Conservation (phyloP, 2,329 filamentous ascomycete genomes). For the Phialophora tarda region DNA sequence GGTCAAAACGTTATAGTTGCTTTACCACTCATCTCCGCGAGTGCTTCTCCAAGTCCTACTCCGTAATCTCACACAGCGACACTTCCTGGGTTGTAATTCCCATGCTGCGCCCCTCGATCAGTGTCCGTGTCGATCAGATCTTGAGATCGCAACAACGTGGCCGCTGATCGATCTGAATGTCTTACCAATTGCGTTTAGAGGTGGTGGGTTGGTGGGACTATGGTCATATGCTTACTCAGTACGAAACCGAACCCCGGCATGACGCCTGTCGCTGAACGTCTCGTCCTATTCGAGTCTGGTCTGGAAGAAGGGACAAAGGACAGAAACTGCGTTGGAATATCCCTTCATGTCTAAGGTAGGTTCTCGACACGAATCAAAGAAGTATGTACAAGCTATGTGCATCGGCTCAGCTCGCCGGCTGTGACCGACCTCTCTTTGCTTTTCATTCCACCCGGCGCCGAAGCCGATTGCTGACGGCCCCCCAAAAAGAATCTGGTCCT, state of each 20-base stretch:
- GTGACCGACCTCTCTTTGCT: background rate
- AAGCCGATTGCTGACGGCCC: background rate
- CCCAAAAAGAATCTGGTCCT: background rate
- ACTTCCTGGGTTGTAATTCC: background rate
- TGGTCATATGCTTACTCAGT: no score
- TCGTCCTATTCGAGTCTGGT: background rate
- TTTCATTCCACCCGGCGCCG: background rate
- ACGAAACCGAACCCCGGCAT: no score
- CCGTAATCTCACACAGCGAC: background rate
- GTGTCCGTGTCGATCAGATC: constrained; percentile 1
- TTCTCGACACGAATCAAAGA: background rate
- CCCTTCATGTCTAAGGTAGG: background rate
- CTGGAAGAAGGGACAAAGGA: background rate
- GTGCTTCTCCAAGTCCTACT: no score
- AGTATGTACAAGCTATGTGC: background rate
- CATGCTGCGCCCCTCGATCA: background rate
- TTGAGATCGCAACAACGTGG: background rate
- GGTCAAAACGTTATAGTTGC: background rate
- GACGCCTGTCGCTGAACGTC: background rate
- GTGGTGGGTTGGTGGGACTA: no score
- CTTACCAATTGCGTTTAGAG: background rate
- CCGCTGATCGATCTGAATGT: background rate
- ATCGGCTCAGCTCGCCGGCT: background rate
- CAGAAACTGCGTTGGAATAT: background rate
- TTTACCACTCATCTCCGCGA: no score